Percentiles rank a stretch among this genome's conserved stretches.
phyloP scores from a whole-genome alignment of 495 filamentous ascomycete species.

The Entonaema liquescens region DNA sequence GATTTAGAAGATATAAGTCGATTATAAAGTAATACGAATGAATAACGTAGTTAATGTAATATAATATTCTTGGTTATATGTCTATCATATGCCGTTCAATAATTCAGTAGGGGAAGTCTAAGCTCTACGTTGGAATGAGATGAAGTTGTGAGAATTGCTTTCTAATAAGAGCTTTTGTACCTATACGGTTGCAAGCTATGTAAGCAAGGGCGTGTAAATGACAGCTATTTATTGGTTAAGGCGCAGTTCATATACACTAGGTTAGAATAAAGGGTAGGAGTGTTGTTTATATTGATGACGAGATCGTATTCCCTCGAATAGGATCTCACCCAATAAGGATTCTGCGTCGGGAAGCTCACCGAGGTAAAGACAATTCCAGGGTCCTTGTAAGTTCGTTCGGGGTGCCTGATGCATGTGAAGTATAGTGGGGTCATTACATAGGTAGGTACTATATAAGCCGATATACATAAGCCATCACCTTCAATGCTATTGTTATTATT shows the following conservation, averaged over 20 bases:
- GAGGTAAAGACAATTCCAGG: background rate
- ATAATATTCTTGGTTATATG: background rate
- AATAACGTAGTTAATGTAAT: no score
- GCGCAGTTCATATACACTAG: background rate
- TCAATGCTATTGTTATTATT: no score
- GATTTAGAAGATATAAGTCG: background rate
- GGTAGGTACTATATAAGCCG: background rate
- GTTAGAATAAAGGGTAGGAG: background rate
- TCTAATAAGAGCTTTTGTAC: no score
- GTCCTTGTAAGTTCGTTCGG: background rate
- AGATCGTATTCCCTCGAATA: conserved; percentile 40
- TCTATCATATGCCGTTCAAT: background rate
- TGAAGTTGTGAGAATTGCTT: background rate
- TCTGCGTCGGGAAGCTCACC: background rate
- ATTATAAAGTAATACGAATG: background rate
- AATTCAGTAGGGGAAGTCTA: background rate
- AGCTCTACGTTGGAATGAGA: background rate
- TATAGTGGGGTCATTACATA: background rate
- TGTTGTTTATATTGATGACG: background rate
- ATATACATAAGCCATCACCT: background rate
- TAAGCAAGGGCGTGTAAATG: background rate
- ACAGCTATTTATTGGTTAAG: background rate
- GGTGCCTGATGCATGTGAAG: background rate
- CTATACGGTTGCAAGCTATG: no score
- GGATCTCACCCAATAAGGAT: conserved; percentile 4